These are phyloP conservation scores for Reutealis trisperma DNA, from an alignment of 345 rosid genomes.

Conservation along the genomic window DNA sequence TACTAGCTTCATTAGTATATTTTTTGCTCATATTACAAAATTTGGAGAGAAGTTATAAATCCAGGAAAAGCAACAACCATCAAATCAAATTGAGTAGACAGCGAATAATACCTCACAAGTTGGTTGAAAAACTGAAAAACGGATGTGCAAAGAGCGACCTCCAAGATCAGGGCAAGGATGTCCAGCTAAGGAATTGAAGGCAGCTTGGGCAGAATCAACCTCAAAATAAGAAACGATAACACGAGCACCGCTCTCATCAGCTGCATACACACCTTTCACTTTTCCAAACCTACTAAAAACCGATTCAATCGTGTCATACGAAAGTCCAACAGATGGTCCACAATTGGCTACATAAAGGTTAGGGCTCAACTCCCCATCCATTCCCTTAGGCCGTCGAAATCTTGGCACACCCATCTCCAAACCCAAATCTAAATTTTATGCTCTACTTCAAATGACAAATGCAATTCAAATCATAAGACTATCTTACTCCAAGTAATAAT, in stretches of 20 bases:
- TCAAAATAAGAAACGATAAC: slow-evolving; percentile 64
- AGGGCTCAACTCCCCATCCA: slow-evolving; percentile 32
- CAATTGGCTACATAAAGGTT: slow-evolving; percentile 90
- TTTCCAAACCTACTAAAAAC: slow-evolving; percentile 65
- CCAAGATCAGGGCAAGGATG: slow-evolving; percentile 63
- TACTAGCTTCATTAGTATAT: neutral
- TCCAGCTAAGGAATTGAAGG: slow-evolving; percentile 51
- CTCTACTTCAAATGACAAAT: neutral
- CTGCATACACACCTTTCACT: slow-evolving; percentile 68
- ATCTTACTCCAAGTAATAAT: too few relatives aligned
- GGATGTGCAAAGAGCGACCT: slow-evolving; percentile 71
- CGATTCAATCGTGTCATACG: slow-evolving; percentile 54
- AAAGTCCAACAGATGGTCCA: slow-evolving; percentile 81
- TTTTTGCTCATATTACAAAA: neutral
- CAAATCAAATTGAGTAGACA: neutral
- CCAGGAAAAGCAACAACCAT: neutral
- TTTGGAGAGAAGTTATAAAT: too few relatives aligned
- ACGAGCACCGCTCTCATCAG: slow-evolving; percentile 89
- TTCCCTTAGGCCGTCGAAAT: slow-evolving; percentile 55
- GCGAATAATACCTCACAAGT: slow-evolving; percentile 41
- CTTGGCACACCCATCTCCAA: slow-evolving; percentile 50
- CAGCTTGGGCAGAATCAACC: slow-evolving; percentile 55
- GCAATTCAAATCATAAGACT: too few relatives aligned
- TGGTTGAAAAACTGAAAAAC: slow-evolving; percentile 61
- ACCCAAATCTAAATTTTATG: neutral